Base-by-base conservation (phyloP, 148 eudicot genomes). In the Rhododendron vialii region DNA sequence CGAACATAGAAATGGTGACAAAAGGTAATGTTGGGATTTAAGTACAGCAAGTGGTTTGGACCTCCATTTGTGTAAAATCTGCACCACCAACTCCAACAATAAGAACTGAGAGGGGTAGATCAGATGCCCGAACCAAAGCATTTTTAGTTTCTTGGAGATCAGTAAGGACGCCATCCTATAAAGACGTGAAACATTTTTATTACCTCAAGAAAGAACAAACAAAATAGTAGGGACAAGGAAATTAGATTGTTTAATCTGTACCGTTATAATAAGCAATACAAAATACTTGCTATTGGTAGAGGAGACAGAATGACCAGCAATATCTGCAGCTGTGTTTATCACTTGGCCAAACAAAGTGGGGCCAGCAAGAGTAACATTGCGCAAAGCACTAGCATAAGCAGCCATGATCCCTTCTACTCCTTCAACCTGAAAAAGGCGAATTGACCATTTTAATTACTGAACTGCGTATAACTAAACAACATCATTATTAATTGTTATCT, bases 391-490 rank as follows among this genome's bases (percentile, higher is more conserved):
- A 48, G 91, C 80, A 91, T 96, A 96, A 65, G 98, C 93, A 82
- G 92, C 91, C 99, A 96, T 96, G 28, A 95, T 95, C 78, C 99
- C 99, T 90, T 92, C 95, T n/a, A 96, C 90, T 45, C 99, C 98
- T 86, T 88, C 92, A 73, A 94, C 99, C 99, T 96, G 88, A 50
- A 8, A 30, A 84, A 82, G 22, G n/a, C 4, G 30, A 80, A 83
- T 48, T 45, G 80, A 77, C 61, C 36, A 38, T 33, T 69, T 30
- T 28, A 26, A 38, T 7, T 26, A 28, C 47, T 71, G 2, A 26
- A 20, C 47, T 81, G 15, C 45, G 10, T 18, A 47, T 28, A 53
- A 2, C 57, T 24, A 33, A 26, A 30, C 33, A 61, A 28, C 80
- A 53, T 33, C 50, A 59, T 63, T 57, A 57, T 57, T 4, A 18